Conservation (phyloP, 2,329 filamentous ascomycete species). For the Trichoderma pleuroti region DNA sequence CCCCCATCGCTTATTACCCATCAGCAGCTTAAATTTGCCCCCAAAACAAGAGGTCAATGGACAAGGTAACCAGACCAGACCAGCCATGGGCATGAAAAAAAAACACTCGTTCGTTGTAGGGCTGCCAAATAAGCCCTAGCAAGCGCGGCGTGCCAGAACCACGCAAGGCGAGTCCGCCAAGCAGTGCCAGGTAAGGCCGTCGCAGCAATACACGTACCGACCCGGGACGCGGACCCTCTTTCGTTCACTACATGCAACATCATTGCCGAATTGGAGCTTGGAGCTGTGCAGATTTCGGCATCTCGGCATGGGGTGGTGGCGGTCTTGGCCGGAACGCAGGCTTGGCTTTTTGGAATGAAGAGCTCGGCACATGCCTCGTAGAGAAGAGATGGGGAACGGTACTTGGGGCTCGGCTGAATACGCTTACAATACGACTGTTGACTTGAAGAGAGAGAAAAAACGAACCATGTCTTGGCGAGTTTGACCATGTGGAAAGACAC, state of each 20-base stretch:
- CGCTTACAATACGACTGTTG: not conserved
- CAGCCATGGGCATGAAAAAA: not conserved
- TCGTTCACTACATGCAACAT: not conserved
- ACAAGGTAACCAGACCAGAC: too few relatives aligned
- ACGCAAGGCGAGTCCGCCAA: not conserved
- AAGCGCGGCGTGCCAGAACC: not conserved
- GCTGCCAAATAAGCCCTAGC: slow-evolving; percentile 3
- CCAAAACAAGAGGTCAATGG: not conserved
- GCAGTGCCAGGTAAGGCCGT: not conserved
- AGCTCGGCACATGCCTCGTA: not conserved
- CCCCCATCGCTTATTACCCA: not conserved
- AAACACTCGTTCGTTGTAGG: not conserved
- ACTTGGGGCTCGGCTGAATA: not conserved
- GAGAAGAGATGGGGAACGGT: not conserved
- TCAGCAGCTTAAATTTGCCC: slow-evolving; percentile 14
- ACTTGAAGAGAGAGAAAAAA: not conserved
- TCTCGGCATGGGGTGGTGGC: not conserved
- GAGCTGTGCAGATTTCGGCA: not conserved
- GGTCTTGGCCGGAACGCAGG: not conserved
- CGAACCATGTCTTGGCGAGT: not conserved
- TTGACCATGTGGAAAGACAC: not conserved
- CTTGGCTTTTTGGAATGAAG: not conserved
- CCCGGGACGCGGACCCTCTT: not conserved
- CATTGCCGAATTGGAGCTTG: not conserved
- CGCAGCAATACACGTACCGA: slow-evolving; percentile 3